A percentile compares a stretch with the other conserved stretches of the same genome.
Conservation (phyloP, 2,329 filamentous ascomycete genomes). For the Beauveria medogensis region DNA sequence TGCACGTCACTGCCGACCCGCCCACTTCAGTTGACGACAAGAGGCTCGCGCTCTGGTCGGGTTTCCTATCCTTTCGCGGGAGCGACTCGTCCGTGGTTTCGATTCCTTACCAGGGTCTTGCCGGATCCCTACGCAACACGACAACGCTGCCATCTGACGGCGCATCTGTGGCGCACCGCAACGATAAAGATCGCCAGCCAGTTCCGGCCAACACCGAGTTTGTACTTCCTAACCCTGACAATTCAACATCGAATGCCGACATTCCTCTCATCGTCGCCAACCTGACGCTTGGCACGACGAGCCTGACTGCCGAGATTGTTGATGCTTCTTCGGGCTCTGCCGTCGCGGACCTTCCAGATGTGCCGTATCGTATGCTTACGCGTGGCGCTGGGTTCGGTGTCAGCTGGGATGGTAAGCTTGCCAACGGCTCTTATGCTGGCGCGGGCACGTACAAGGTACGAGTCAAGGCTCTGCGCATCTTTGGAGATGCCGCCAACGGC, state of each 20-base stretch:
- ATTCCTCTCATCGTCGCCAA: conserved; percentile 23
- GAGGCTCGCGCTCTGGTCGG: conserved; percentile 33
- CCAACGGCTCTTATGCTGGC: conserved; percentile 31
- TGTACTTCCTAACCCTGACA: conserved; percentile 24
- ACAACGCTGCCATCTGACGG: conserved; percentile 25
- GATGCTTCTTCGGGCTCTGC: conserved; percentile 20
- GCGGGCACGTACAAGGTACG: conserved; percentile 35
- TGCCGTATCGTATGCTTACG: conserved; percentile 23
- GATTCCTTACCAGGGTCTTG: conserved; percentile 28
- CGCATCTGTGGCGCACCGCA: conserved; percentile 25
- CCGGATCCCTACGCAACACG: conserved; percentile 23
- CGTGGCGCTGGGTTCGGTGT: conserved; percentile 13
- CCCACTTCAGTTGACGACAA: conserved; percentile 28
- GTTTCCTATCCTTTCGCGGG: conserved; percentile 32
- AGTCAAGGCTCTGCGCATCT: conserved; percentile 35
- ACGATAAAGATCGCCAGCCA: conserved; percentile 15
- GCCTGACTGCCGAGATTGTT: conserved; percentile 31
- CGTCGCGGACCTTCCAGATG: conserved; percentile 26
- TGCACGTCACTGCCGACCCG: conserved; percentile 40
- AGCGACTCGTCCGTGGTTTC: conserved; percentile 24
- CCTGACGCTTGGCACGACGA: conserved; percentile 32
- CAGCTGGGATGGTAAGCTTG: conserved; percentile 34
- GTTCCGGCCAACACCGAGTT: conserved; percentile 23
- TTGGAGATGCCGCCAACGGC: conserved; percentile 28
- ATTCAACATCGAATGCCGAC: conserved; percentile 21